These are phyloP conservation scores for Tricholoma flavovirens DNA, from an alignment of 768 basidiomycete species.

Conservation along the genomic window DNA sequence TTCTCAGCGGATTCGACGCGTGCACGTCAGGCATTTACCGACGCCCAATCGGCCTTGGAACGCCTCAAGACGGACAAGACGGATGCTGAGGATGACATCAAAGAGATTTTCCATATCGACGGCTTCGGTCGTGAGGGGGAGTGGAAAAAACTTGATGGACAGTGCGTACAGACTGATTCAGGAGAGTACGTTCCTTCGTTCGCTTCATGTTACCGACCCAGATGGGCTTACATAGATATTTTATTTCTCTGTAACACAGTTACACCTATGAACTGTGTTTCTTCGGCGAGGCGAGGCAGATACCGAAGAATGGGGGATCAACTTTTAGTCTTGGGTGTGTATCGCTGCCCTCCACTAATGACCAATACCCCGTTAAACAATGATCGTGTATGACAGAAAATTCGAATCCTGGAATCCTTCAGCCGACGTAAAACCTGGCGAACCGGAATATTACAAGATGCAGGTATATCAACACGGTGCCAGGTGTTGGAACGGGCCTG, in stretches of 20 bases:
- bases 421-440: constrained; percentile 49
- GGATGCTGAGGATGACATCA: constrained; percentile 50
- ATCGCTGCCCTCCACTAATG: neutral
- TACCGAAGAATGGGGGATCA: constrained; percentile 72
- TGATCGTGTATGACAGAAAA: constrained; percentile 35
- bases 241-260: constrained; percentile 31
- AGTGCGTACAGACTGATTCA: constrained; percentile 72
- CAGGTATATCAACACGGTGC: constrained; percentile 82
- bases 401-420: constrained; percentile 79
- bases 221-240: neutral
- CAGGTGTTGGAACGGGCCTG: constrained; percentile 95
- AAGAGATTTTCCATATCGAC: constrained; percentile 56
- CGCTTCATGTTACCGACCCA: neutral
- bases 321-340: constrained; percentile 80
- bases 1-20: constrained; percentile 46
- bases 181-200: constrained; percentile 71
- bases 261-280: constrained; percentile 95
- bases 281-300: constrained; percentile 85
- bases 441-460: constrained; percentile 70
- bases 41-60: constrained; percentile 58
- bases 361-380: neutral
- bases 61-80: constrained; percentile 46
- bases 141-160: constrained; percentile 91
- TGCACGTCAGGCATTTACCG: constrained; percentile 55
- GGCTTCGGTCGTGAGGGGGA: constrained; percentile 79